Base-by-base conservation (phyloP, 78 protist species). In the Bodo saltans region DNA sequence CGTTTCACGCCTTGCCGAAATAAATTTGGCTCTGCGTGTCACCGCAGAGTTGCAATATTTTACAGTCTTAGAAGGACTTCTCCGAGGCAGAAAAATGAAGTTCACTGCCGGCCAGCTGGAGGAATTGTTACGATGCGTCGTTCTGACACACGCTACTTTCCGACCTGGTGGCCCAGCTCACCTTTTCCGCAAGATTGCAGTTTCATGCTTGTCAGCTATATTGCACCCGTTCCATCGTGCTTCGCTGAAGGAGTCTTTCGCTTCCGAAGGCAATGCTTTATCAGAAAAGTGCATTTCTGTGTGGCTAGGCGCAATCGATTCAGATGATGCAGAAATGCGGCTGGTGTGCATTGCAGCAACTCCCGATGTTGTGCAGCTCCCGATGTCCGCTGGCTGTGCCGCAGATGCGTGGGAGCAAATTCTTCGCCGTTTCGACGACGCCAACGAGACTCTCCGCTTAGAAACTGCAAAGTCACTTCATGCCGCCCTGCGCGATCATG, bases 111-210 rank as follows among this genome's bases (percentile, higher is more conserved):
- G 27, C 11, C 81, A 76, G 69, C 37, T 76, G 30, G 81, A 76
- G 41, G 35, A 37, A 26, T 2, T 76, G 28, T 1, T 76, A 29
- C 67, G 40, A 17, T 25, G 8, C 32, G 41, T 76, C 32, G 34
- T 76, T 25, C 34, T 76, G 72, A 28, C 53, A 29, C 35, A 76
- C 69, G 69, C 42, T 29, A 76, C 11, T 47, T 76, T 68, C 42
- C 70, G 34, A 17, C 17, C n/a, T 23, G 67, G 53, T 38, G 53
- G 53, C 69, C 39, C 81, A 3, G 69, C 72, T 29, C 69, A 27
- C 34, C 60, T 76, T 26, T 76, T 76, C 69, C 35, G 81, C 35
- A 76, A 76, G 34, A 28, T 39, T 3, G 35, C 81, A 12, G 17
- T 76, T 23, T 47, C 42, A 37, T 47, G 72, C 37, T 27, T 76